These are phyloP conservation scores for Exophiala alcalophila DNA, from an alignment of 2,329 filamentous ascomycete species.

Conservation along the genomic window DNA sequence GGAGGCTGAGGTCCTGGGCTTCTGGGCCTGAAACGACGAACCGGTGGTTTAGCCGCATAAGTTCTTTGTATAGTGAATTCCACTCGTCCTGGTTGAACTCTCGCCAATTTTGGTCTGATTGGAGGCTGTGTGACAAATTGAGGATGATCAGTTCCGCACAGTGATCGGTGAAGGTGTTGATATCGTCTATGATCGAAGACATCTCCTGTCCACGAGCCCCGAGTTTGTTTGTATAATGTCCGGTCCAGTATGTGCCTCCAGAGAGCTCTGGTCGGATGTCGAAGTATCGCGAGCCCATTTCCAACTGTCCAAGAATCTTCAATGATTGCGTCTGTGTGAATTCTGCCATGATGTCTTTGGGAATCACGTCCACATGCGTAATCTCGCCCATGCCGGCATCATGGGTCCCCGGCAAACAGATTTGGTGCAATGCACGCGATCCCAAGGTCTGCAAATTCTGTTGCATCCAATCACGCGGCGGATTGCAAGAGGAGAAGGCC, in stretches of 20 bases:
- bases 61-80: constrained; percentile 43
- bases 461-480: constrained; percentile 42
- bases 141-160: constrained; percentile 49
- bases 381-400: constrained; percentile 48
- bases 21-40: constrained; percentile 33
- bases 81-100: constrained; percentile 41
- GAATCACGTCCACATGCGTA: constrained; percentile 18
- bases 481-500: constrained; percentile 38
- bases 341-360: constrained; percentile 33
- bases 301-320: constrained; percentile 46
- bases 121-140: constrained; percentile 46
- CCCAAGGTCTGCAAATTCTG: constrained; percentile 38
- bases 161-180: constrained; percentile 47
- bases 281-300: constrained; percentile 47
- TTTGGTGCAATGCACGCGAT: constrained; percentile 43
- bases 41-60: constrained; percentile 44
- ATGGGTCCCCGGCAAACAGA: constrained; percentile 52
- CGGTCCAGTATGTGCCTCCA: constrained; percentile 41
- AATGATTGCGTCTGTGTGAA: constrained; percentile 33
- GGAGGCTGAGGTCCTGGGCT: constrained; percentile 33
- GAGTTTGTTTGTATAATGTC: constrained; percentile 43
- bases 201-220: constrained; percentile 49
- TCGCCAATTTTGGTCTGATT: constrained; percentile 40
- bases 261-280: constrained; percentile 47
- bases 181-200: constrained; percentile 42